phyloP scores from a whole-genome alignment of 2,329 filamentous ascomycete genomes.

The Cordyceps sp. region DNA sequence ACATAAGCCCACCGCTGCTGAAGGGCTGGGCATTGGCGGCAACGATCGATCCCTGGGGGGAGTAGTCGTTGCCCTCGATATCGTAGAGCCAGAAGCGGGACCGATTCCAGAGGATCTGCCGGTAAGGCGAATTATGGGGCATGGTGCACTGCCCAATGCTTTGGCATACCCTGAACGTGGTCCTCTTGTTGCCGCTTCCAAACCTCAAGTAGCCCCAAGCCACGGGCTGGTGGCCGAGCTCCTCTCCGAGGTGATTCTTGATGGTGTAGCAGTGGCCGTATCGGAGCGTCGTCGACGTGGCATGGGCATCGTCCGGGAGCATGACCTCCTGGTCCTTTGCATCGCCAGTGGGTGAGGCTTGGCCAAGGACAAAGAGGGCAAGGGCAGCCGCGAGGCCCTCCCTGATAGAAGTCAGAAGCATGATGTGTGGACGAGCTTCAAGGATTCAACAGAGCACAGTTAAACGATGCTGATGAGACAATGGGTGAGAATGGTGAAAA shows the following conservation, averaged over 20 bases:
- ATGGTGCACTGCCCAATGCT: background rate
- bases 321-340: background rate
- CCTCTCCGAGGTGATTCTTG: background rate
- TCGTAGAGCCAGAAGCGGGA: slow-evolving; percentile 1
- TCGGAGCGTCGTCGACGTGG: background rate
- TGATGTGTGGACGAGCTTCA: too few species aligned
- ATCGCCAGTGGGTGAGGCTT: background rate
- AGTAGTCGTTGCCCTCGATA: background rate
- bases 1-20: background rate
- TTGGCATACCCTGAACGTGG: background rate
- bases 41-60: background rate
- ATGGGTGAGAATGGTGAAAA: too few species aligned
- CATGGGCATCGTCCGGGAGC: background rate
- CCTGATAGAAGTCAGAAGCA: background rate
- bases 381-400: background rate
- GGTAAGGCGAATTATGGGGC: background rate
- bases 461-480: too few species aligned
- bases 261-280: slow-evolving; percentile 1
- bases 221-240: background rate
- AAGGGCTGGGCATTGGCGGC: slow-evolving; percentile 1
- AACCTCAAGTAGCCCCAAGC: slow-evolving; percentile 1
- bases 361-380: background rate
- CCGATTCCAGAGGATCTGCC: background rate
- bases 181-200: background rate
- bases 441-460: too few species aligned